Percentiles rank a stretch among this genome's conserved stretches.
Evolutionary conservation across 1,284 basidiomycete species (phyloP).

Genomic region (Trametes polyzona): DNA sequence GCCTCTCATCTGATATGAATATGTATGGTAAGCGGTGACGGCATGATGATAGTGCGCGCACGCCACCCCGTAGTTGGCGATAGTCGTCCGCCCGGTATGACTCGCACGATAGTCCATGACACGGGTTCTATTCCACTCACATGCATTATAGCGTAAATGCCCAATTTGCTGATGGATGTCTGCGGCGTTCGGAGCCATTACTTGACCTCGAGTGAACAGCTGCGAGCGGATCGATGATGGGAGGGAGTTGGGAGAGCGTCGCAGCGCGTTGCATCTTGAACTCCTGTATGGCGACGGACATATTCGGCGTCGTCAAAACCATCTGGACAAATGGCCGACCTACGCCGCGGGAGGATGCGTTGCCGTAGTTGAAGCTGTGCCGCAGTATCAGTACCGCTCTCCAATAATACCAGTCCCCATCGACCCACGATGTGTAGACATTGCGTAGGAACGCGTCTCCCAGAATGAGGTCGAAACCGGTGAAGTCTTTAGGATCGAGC

Average conservation of each 20-base stretch:
- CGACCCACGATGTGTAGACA: constrained; percentile 42
- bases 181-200: not conserved
- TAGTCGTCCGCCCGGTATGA: too few relatives aligned
- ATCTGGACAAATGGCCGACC: constrained; percentile 39
- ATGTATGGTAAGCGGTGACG: too few relatives aligned
- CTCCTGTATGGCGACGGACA: constrained; percentile 20
- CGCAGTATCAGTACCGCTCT: not conserved
- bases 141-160: too few relatives aligned
- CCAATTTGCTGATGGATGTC: too few relatives aligned
- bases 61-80: too few relatives aligned
- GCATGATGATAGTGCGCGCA: too few relatives aligned
- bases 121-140: too few relatives aligned
- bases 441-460: constrained; percentile 45
- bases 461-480: constrained; percentile 38
- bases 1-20: too few relatives aligned
- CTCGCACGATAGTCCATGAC: too few relatives aligned
- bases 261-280: constrained; percentile 23
- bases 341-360: constrained; percentile 18
- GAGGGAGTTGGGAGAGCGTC: constrained; percentile 3
- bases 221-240: not conserved
- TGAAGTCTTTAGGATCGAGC: constrained; percentile 22
- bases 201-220: not conserved
- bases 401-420: not conserved
- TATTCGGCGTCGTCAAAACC: constrained; percentile 27
- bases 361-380: constrained; percentile 45